phyloP scores from a whole-genome alignment of 1,139 yeast genomes.

The Taphrina pruni region DNA sequence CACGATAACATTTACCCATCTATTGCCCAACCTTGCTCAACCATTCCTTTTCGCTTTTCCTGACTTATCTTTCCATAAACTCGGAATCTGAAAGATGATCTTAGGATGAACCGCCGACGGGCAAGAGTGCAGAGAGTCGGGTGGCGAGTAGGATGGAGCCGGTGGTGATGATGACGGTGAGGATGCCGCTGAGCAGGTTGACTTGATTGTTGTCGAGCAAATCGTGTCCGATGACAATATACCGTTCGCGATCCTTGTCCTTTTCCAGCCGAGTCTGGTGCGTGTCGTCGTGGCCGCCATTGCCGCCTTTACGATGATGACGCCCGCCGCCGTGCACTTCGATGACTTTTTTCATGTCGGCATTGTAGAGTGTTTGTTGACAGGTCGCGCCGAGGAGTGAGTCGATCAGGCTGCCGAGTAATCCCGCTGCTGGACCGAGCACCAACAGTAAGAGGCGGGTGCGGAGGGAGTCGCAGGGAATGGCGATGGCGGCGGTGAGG shows the following conservation, averaged over 20 bases:
- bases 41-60: too few relatives aligned
- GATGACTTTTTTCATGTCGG: slow-evolving; percentile 53
- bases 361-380: slow-evolving; percentile 54
- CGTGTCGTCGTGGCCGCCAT: too few relatives aligned
- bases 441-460: slow-evolving; percentile 48
- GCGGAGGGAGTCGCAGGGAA: slow-evolving; percentile 38
- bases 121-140: neutral
- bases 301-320: neutral
- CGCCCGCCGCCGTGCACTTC: slow-evolving; percentile 56
- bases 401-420: slow-evolving; percentile 57
- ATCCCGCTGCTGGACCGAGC: slow-evolving; percentile 52
- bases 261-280: too few relatives aligned
- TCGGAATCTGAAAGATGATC: too few relatives aligned
- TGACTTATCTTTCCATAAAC: too few relatives aligned
- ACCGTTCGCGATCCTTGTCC: slow-evolving; percentile 1
- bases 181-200: slow-evolving; percentile 53
- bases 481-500: slow-evolving; percentile 46
- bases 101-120: neutral
- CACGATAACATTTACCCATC: too few relatives aligned
- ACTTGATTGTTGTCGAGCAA: slow-evolving; percentile 56
- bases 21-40: too few relatives aligned
- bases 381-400: slow-evolving; percentile 57
- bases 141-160: slow-evolving; percentile 27
- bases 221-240: slow-evolving; percentile 41
- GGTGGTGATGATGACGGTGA: slow-evolving; percentile 51